Evolutionary conservation across 352 stramenopile species (phyloP).

Genomic region (Pythium aristosporum): DNA sequence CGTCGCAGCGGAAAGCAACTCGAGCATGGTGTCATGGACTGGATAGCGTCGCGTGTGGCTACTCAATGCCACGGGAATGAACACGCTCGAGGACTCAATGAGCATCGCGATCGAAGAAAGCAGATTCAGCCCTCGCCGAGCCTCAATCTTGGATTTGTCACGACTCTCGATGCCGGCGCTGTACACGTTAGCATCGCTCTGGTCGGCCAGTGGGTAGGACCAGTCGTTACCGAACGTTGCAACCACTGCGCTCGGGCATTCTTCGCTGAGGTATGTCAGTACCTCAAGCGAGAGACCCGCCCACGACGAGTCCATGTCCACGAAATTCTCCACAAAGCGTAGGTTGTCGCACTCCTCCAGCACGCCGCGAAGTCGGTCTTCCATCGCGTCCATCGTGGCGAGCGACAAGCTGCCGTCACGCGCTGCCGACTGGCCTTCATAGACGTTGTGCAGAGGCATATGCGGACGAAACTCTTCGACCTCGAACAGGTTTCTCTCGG

Average conservation of each 20-base stretch:
- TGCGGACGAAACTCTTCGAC: slow-evolving; percentile 73
- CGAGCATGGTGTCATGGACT: background rate
- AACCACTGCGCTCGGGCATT: slow-evolving; percentile 60
- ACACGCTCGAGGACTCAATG: slow-evolving; percentile 50
- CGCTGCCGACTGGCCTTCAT: slow-evolving; percentile 48
- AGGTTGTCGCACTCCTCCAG: slow-evolving; percentile 75
- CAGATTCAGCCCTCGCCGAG: slow-evolving; percentile 60
- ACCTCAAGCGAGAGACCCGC: slow-evolving; percentile 70
- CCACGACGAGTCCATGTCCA: slow-evolving; percentile 84
- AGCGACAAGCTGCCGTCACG: slow-evolving; percentile 54
- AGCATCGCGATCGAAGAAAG: slow-evolving; percentile 59
- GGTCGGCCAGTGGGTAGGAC: slow-evolving; percentile 56
- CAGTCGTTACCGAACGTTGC: slow-evolving; percentile 71
- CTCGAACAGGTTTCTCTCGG: slow-evolving; percentile 61
- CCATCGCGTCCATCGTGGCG: slow-evolving; percentile 52
- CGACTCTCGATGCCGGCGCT: slow-evolving; percentile 31
- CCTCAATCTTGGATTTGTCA: slow-evolving; percentile 62
- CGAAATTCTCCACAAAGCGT: slow-evolving; percentile 56
- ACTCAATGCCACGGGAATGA: slow-evolving; percentile 58
- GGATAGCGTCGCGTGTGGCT: slow-evolving; percentile 6
- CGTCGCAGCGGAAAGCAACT: slow-evolving; percentile 9
- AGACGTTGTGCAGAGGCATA: slow-evolving; percentile 83
- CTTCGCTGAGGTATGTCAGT: slow-evolving; percentile 68
- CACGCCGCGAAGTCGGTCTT: slow-evolving; percentile 59
- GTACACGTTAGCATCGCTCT: slow-evolving; percentile 46